These are phyloP conservation scores for Trichophyton mentagrophytes DNA, from an alignment of 2,329 filamentous ascomycete species.

Conservation along the genomic window DNA sequence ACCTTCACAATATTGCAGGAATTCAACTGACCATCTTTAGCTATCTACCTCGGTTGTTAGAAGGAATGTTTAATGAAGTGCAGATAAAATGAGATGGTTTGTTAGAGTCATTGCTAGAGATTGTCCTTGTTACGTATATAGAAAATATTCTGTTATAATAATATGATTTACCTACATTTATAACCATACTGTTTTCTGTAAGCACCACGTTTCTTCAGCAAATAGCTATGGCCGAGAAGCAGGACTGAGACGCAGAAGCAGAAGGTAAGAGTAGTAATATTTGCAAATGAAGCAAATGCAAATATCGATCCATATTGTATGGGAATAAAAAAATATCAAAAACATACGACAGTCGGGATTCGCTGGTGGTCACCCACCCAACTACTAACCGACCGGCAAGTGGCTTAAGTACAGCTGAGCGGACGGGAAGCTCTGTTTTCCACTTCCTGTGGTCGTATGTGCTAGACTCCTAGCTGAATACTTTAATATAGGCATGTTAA, in stretches of 20 bases:
- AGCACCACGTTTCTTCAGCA: neutral
- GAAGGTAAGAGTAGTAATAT: too few species aligned
- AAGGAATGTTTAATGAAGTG: neutral
- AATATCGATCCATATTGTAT: neutral
- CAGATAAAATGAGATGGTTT: too few species aligned
- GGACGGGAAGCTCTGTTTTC: too few species aligned
- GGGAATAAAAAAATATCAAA: neutral
- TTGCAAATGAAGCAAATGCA: too few species aligned
- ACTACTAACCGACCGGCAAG: neutral
- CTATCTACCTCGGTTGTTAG: neutral
- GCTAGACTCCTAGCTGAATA: too few species aligned
- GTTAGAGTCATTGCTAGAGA: too few species aligned
- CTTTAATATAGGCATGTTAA: neutral
- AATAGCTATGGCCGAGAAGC: neutral
- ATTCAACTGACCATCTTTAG: neutral
- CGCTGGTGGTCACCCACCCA: neutral
- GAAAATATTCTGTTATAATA: too few species aligned
- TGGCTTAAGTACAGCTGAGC: too few species aligned
- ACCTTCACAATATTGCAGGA: neutral
- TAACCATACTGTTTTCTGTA: neutral
- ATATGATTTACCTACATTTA: neutral
- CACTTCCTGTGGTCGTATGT: too few species aligned
- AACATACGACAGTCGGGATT: neutral
- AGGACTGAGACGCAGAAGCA: too few species aligned
- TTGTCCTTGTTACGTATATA: too few species aligned